Evolutionary conservation across 768 basidiomycete species (phyloP).

Genomic region (Auricularia sp.): DNA sequence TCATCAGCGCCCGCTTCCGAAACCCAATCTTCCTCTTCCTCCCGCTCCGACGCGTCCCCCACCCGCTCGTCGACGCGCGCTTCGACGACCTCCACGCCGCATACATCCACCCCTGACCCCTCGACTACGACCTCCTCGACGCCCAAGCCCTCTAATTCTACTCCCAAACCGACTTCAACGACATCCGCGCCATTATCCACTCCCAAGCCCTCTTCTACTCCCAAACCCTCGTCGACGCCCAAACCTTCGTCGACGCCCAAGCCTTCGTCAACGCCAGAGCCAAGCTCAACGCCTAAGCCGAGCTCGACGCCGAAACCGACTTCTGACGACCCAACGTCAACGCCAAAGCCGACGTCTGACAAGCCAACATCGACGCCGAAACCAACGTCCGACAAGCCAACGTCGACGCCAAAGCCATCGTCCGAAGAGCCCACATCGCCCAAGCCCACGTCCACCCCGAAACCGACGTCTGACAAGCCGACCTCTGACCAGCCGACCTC

Average conservation of each 20-base stretch:
- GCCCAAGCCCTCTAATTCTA: constrained; percentile 38
- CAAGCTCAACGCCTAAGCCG: too few species aligned
- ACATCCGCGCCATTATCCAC: neutral
- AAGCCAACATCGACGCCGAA: too few species aligned
- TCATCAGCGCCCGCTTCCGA: neutral
- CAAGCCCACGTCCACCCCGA: too few species aligned
- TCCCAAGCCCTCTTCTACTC: constrained; percentile 18
- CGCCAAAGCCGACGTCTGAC: too few species aligned
- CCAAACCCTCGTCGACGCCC: constrained; percentile 7
- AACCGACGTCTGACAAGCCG: too few species aligned
- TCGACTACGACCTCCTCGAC: neutral
- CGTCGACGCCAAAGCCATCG: too few species aligned
- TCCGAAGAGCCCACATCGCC: too few species aligned
- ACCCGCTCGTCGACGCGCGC: neutral
- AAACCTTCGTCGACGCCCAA: neutral
- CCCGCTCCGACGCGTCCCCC: neutral
- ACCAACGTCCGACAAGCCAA: too few species aligned
- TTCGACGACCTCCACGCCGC: neutral
- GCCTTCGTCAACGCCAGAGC: neutral
- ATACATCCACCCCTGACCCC: neutral
- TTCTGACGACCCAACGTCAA: too few species aligned
- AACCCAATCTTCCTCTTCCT: neutral
- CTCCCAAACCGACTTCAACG: constrained; percentile 5
- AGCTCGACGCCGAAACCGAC: too few species aligned
- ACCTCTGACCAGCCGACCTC: too few species aligned